phyloP scores from a whole-genome alignment of 2,329 filamentous ascomycete species.

The Botryotinia narcissicola region DNA sequence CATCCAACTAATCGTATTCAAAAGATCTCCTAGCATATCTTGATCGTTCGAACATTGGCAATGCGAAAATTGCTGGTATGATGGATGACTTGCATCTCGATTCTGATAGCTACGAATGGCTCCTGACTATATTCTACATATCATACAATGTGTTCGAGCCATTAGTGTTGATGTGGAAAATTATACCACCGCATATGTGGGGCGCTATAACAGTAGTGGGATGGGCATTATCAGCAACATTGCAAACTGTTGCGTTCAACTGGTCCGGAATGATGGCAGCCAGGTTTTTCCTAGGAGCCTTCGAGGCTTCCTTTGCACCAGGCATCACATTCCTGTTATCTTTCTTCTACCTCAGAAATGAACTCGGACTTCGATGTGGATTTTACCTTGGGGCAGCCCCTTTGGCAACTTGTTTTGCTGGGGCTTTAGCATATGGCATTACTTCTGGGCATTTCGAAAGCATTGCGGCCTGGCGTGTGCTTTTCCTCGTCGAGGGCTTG shows the following conservation, averaged over 20 bases:
- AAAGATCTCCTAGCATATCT: conserved; percentile 47
- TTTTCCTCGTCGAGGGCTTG: conserved; percentile 65
- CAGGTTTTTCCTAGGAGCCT: conserved; percentile 42
- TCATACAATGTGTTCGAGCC: conserved; percentile 44
- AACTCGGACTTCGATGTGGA: conserved; percentile 69
- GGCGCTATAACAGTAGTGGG: conserved; percentile 38
- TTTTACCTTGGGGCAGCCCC: conserved; percentile 66
- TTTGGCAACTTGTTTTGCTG: conserved; percentile 67
- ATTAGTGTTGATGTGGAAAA: conserved; percentile 42
- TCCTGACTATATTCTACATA: conserved; percentile 43
- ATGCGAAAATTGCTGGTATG: conserved; percentile 55
- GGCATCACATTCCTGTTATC: conserved; percentile 46
- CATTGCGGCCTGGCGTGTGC: conserved; percentile 60
- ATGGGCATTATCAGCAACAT: conserved; percentile 44
- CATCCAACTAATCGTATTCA: not conserved
- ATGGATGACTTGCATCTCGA: conserved; percentile 47
- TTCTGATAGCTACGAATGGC: conserved; percentile 44
- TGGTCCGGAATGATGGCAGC: conserved; percentile 40
- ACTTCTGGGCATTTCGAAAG: conserved; percentile 53
- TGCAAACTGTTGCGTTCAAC: conserved; percentile 42
- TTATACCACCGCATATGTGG: conserved; percentile 42
- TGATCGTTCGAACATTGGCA: conserved; percentile 52
- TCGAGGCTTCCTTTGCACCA: conserved; percentile 41
- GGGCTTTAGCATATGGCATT: conserved; percentile 66
- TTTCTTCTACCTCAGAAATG: conserved; percentile 50